These are phyloP conservation scores for Cyberlindnera petersonii DNA, from an alignment of 805 yeast genomes.

Conservation along the genomic window DNA sequence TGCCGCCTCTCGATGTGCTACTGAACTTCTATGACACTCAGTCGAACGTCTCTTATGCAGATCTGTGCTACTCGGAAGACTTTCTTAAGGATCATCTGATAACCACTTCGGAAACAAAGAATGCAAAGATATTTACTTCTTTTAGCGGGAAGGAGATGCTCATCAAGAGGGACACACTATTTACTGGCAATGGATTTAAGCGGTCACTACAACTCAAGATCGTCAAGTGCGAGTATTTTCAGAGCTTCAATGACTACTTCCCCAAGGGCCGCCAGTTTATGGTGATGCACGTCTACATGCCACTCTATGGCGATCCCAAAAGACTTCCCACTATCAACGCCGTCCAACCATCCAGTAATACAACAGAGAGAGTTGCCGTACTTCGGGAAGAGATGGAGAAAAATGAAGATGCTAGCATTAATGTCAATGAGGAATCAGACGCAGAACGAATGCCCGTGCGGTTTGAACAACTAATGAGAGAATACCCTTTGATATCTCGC, in stretches of 20 bases:
- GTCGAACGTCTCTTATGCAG: conserved; percentile 39
- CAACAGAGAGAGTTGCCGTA: conserved; percentile 1
- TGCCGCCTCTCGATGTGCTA: conserved; percentile 55
- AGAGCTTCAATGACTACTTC: conserved; percentile 52
- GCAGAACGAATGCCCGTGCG: conserved; percentile 14
- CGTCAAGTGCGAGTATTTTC: conserved; percentile 42
- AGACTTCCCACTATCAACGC: conserved; percentile 7
- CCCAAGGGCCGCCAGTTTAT: conserved; percentile 54
- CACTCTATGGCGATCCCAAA: conserved; percentile 42
- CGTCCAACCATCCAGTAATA: conserved; percentile 9
- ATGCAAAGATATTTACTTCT: conserved; percentile 44
- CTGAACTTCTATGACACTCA: conserved; percentile 36
- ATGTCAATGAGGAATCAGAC: not conserved
- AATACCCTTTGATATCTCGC: conserved; percentile 36
- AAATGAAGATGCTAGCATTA: too few relatives aligned
- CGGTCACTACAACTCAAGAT: conserved; percentile 42
- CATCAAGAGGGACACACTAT: conserved; percentile 50
- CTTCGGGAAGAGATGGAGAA: too few relatives aligned
- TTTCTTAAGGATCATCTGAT: conserved; percentile 64
- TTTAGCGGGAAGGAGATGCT: conserved; percentile 52
- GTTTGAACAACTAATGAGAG: conserved; percentile 38
- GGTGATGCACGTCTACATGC: conserved; percentile 52
- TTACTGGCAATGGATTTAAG: conserved; percentile 58
- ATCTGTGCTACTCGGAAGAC: conserved; percentile 54
- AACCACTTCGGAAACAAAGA: conserved; percentile 31